Conservation (phyloP, 352 stramenopile genomes). For the Pythium monospermum region DNA sequence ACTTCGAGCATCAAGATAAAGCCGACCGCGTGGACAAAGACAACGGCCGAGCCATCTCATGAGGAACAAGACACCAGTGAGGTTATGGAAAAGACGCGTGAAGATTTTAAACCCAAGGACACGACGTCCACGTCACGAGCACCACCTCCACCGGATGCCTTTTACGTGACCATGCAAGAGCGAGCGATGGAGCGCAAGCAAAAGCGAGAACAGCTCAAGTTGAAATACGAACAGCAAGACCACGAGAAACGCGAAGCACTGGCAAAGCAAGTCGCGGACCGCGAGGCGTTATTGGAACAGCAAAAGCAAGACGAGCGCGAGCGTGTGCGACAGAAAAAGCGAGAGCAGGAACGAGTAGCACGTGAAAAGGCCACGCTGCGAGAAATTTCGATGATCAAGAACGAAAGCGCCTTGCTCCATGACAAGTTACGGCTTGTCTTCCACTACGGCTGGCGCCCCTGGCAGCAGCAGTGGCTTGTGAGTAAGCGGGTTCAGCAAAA, state of each 20-base stretch:
- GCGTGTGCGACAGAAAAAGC: slow-evolving; percentile 34
- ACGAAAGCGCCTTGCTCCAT: slow-evolving; percentile 24
- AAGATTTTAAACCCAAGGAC: not conserved
- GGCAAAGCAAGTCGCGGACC: slow-evolving; percentile 34
- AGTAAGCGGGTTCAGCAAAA: slow-evolving; percentile 29
- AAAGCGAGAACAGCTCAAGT: slow-evolving; percentile 44
- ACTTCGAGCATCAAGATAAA: too few species aligned
- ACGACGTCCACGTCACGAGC: not conserved
- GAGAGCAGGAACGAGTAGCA: slow-evolving; percentile 23
- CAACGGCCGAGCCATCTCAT: too few species aligned
- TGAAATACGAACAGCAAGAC: slow-evolving; percentile 46
- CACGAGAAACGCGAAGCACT: slow-evolving; percentile 40
- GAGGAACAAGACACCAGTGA: not conserved
- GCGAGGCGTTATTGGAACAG: slow-evolving; percentile 31
- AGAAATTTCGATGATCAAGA: slow-evolving; percentile 27
- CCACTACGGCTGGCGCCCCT: slow-evolving; percentile 46
- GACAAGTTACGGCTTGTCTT: slow-evolving; percentile 36
- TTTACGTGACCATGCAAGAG: slow-evolving; percentile 54
- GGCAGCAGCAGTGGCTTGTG: slow-evolving; percentile 26
- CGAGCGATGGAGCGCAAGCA: slow-evolving; percentile 47
- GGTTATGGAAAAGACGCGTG: not conserved
- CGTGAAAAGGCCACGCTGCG: slow-evolving; percentile 31
- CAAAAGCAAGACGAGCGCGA: slow-evolving; percentile 35
- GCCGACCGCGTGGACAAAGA: too few species aligned
- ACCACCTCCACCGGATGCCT: slow-evolving; percentile 24